phyloP scores from a whole-genome alignment of 345 rosid species.

The Ceriops decandra region DNA sequence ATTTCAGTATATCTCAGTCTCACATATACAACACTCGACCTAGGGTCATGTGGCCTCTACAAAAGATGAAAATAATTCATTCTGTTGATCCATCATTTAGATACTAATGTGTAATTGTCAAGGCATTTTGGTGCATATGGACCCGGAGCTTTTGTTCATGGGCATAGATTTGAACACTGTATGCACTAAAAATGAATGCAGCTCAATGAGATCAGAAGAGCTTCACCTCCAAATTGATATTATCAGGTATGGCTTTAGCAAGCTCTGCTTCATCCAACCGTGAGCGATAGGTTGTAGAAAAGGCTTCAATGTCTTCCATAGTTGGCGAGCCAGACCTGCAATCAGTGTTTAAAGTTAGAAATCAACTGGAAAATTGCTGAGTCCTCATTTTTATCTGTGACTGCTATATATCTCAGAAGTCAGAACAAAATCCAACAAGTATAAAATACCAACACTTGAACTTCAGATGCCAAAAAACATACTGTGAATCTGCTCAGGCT shows the following conservation, averaged over 20 bases:
- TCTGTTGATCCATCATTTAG: no score
- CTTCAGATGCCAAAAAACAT: background rate
- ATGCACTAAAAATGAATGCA: background rate
- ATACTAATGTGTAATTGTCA: no score
- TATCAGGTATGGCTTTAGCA: constrained; percentile 59
- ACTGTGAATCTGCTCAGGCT: background rate
- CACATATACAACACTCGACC: no score
- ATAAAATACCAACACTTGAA: background rate
- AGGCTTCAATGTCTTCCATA: constrained; percentile 79
- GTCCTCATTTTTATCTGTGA: no score
- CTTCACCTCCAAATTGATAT: constrained; percentile 63
- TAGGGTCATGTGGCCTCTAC: no score
- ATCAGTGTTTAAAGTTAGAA: constrained; percentile 15
- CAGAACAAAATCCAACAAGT: background rate
- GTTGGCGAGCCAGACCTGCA: constrained; percentile 67
- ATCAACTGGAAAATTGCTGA: background rate
- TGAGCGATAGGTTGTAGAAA: constrained; percentile 53
- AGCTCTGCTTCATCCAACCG: constrained; percentile 66
- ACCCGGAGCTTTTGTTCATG: background rate
- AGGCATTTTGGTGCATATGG: background rate
- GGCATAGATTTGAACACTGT: no score
- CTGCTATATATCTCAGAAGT: no score
- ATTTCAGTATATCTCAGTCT: no score
- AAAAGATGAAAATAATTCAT: no score
- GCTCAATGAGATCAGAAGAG: background rate